Evolutionary conservation across 1,284 basidiomycete genomes (phyloP).

Genomic region (Gymnopus androsaceus): DNA sequence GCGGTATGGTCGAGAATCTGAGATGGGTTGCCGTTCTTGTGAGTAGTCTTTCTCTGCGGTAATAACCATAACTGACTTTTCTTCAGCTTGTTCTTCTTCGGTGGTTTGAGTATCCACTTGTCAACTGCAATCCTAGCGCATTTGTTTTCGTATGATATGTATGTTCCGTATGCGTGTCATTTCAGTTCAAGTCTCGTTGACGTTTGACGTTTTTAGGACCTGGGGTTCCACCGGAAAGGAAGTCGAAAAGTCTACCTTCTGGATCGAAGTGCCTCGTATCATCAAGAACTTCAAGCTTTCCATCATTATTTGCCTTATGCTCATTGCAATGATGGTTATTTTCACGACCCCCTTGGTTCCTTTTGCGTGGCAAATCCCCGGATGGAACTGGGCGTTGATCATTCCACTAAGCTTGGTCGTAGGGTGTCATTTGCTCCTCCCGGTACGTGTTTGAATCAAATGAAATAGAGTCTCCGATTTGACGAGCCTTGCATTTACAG

Average conservation of each 20-base stretch:
- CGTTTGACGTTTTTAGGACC: slow-evolving; percentile 32
- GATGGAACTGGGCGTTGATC: slow-evolving; percentile 70
- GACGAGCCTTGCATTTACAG: no score
- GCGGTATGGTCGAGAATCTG: slow-evolving; percentile 63
- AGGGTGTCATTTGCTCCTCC: slow-evolving; percentile 69
- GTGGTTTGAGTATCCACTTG: slow-evolving; percentile 75
- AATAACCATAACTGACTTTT: not conserved
- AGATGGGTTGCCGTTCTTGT: slow-evolving; percentile 84
- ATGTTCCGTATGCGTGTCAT: slow-evolving; percentile 33
- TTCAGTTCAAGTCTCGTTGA: not conserved
- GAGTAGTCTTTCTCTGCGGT: slow-evolving; percentile 31
- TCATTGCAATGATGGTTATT: slow-evolving; percentile 58
- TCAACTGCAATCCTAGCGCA: slow-evolving; percentile 72
- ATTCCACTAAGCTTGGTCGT: slow-evolving; percentile 58
- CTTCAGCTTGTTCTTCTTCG: slow-evolving; percentile 81
- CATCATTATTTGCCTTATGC: slow-evolving; percentile 53
- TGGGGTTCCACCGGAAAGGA: slow-evolving; percentile 42
- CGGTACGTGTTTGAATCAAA: slow-evolving; percentile 50
- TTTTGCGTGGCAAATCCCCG: slow-evolving; percentile 61
- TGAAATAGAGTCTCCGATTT: no score
- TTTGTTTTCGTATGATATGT: slow-evolving; percentile 83
- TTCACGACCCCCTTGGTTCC: slow-evolving; percentile 51
- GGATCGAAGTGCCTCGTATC: slow-evolving; percentile 70
- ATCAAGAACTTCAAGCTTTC: slow-evolving; percentile 71
- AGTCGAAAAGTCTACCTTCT: slow-evolving; percentile 49